phyloP scores from a whole-genome alignment of 148 eudicot genomes.

The Drosera capensis region DNA sequence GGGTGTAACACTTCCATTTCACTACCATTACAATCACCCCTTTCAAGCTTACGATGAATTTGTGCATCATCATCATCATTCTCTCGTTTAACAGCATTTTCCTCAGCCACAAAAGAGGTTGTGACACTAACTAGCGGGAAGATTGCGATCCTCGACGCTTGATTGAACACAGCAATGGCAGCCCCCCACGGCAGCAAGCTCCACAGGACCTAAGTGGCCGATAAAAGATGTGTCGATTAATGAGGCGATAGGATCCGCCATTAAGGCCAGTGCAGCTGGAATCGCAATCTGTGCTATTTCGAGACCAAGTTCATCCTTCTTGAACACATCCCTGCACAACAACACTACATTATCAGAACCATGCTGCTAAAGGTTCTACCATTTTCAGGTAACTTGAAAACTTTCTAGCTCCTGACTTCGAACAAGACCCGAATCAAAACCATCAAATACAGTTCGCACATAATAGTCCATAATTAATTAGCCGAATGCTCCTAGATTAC shows the following conservation, averaged over 20 bases:
- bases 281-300: conserved; percentile 72
- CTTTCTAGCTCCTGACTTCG: background rate
- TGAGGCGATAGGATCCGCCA: conserved; percentile 92
- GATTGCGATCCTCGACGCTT: conserved; percentile 75
- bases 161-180: conserved; percentile 86
- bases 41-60: conserved; percentile 14
- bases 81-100: conserved; percentile 33
- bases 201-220: conserved; percentile 68
- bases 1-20: conserved; percentile 8
- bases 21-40: conserved; percentile 7
- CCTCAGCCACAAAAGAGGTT: conserved; percentile 91
- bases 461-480: too few relatives aligned
- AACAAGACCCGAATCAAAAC: too few relatives aligned
- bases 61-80: conserved; percentile 5
- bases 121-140: conserved; percentile 89
- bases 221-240: conserved; percentile 81
- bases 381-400: background rate
- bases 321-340: conserved; percentile 41
- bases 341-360: background rate
- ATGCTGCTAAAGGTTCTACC: background rate
- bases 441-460: too few relatives aligned
- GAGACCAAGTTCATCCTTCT: conserved; percentile 56
- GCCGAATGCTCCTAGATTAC: too few relatives aligned
- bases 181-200: conserved; percentile 92
- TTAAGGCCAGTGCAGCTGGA: conserved; percentile 85